Evolutionary conservation across 176 grass and related monocot genomes (phyloP), one percentile per base, ranked within the genome.

Genomic region (Oryza officinalis): DNA sequence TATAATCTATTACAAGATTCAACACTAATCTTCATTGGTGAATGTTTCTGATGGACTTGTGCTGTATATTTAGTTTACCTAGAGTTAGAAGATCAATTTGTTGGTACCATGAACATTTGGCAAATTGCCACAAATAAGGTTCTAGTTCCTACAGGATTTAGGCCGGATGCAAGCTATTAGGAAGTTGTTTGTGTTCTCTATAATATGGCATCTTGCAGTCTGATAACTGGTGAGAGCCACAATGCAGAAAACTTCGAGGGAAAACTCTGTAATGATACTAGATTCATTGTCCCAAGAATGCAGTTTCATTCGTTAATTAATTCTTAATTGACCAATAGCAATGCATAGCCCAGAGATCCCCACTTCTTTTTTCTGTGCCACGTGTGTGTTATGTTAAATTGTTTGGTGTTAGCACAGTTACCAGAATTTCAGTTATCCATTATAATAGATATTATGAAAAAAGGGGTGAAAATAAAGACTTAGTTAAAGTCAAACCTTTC

Each of bases 401-500:
- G 14, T 81, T 27, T 68, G 47, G 60, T 60, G 26, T 47, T 75
- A 84, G 7, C 17, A 47, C n/a, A 66, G 14, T 69, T 75, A 71
- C 30, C 9, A 81, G 23, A 85, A 81, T 25, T 81, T 38, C 6
- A 81, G 17, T 17, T 52, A 69, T 18, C 59, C 49, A 75, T 23
- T 30, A n/a, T 57, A 46, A 30, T 52, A 70, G 43, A 28, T 76
- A 63, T 32, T 73, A 23, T 31, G 44, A 68, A 72, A 12, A 49
- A 70, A 20, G 44, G 31, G 15, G 65, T 32, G 12, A 84, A 68
- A 79, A 7, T 72, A 45, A 2, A 72, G 37, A 80, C 44, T 63
- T 86, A 35, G 68, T 79, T 60, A 92, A 69, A 78, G 65, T 74
- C 46, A 18, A 84, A 98, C 96, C 93, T 98, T 98, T 74, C 92